These are phyloP conservation scores for Mycena latifolia DNA, from an alignment of 768 basidiomycete genomes.

Conservation along the genomic window DNA sequence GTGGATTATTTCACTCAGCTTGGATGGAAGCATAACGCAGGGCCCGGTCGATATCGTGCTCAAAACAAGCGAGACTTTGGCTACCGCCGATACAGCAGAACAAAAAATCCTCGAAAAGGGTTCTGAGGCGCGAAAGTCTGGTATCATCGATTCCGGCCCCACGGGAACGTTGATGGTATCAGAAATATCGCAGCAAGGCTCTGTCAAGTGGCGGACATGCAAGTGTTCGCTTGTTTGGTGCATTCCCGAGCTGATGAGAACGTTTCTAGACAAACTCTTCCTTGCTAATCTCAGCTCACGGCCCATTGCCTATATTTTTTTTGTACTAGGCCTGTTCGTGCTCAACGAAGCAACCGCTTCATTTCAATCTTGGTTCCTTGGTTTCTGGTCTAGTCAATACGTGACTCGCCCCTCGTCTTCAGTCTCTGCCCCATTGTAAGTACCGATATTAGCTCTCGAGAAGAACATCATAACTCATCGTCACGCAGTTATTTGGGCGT, in stretches of 20 bases:
- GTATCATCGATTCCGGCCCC: slow-evolving; percentile 7
- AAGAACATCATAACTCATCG: neutral
- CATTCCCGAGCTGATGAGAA: neutral
- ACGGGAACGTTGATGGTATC: slow-evolving; percentile 18
- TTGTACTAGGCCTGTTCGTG: slow-evolving; percentile 39
- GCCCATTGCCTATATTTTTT: slow-evolving; percentile 46
- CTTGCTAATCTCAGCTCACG: slow-evolving; percentile 44
- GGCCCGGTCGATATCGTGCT: slow-evolving; percentile 54
- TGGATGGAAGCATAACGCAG: slow-evolving; percentile 55
- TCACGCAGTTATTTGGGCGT: slow-evolving; percentile 51
- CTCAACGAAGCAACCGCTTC: slow-evolving; percentile 37
- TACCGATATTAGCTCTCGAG: neutral
- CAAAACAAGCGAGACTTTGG: neutral
- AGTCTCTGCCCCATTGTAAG: slow-evolving; percentile 50
- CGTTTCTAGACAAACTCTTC: slow-evolving; percentile 47
- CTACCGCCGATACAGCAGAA: slow-evolving; percentile 1
- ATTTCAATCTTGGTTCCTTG: slow-evolving; percentile 57
- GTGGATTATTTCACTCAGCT: slow-evolving; percentile 56
- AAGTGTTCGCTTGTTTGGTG: slow-evolving; percentile 29
- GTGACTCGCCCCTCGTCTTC: slow-evolving; percentile 45
- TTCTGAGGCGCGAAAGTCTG: slow-evolving; percentile 30
- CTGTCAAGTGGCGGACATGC: slow-evolving; percentile 45
- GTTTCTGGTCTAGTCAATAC: slow-evolving; percentile 60
- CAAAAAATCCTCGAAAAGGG: too few relatives aligned
- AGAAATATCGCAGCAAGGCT: slow-evolving; percentile 22